Base-by-base conservation (phyloP, 306 rosid species). In the Ammopiptanthus mongolicus region DNA sequence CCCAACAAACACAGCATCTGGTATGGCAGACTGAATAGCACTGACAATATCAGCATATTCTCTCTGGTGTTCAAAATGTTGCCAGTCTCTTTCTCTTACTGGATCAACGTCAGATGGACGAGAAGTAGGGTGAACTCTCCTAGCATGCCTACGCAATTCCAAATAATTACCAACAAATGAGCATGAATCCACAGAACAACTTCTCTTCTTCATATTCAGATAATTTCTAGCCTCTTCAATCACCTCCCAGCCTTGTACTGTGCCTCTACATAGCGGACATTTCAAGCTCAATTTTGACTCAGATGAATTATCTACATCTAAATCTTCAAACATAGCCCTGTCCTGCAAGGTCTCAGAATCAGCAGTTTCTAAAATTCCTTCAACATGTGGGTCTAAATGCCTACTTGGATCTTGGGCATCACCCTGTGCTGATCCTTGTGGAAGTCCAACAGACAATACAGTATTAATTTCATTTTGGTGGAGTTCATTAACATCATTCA, bases 1-100 rank as follows among this genome's bases (percentile, higher is more conserved):
- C 31, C 98, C 98, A 23, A 93, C 88, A 18, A 93, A 88, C 42
- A 89, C 89, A 39, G 97, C 97, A 65, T 96, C 97, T 0, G 98
- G 98, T 52, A 92, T 80, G 29, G 97, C 91, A 29, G 97, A 87
- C 48, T 89, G 95, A 65, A 93, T 87, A 64, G 97, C 98, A 77
- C 98, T 93, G 22, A 91, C 89, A 64, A 93, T 89, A 74, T 93
- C 98, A 9, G 94, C 98, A 22, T 89, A 87, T 70, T 93, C 98
- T 79, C 96, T 87, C 78, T 91, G 98, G 37, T 81, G 94, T 76
- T 93, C 98, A 74, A 93, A 85, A 76, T 84, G 84, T 78, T 76
- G 75, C 98, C 98, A 93, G 8, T 92, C 90, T 66, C 88, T 86
- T 77, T 91, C 97, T 69, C 98, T 84, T 6, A 88, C 83, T 1